Conservation (phyloP, 2,329 filamentous ascomycete genomes). For the Phialophora expanda region DNA sequence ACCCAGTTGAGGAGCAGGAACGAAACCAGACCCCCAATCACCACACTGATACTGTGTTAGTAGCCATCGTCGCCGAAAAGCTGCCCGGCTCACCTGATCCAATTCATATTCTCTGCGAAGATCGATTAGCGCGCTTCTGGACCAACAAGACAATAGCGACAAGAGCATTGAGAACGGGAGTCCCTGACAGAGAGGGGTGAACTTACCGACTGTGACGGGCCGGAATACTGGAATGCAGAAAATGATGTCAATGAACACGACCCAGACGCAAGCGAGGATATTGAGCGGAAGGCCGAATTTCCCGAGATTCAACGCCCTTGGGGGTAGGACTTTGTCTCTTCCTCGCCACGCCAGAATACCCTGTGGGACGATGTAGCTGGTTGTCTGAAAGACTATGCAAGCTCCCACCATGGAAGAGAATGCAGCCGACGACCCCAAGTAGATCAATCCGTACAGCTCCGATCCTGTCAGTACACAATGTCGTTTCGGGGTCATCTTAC, state of each 20-base stretch:
- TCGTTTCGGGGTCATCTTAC: not conserved
- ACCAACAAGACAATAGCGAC: not conserved
- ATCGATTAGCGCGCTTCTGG: not conserved
- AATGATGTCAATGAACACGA: slow-evolving; percentile 42
- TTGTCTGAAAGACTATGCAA: slow-evolving; percentile 49
- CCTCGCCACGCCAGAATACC: slow-evolving; percentile 52
- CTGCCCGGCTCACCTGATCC: slow-evolving; percentile 20
- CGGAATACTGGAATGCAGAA: slow-evolving; percentile 42
- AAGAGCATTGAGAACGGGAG: not conserved
- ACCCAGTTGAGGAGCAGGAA: slow-evolving; percentile 24
- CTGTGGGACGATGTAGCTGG: slow-evolving; percentile 54
- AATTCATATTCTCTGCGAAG: slow-evolving; percentile 25
- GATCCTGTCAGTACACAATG: slow-evolving; percentile 48
- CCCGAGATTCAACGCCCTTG: slow-evolving; percentile 53
- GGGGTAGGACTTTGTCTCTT: slow-evolving; percentile 49
- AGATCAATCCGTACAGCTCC: slow-evolving; percentile 55
- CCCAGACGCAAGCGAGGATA: slow-evolving; percentile 40
- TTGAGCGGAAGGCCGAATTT: slow-evolving; percentile 50
- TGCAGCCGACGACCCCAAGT: slow-evolving; percentile 55
- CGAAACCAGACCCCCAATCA: slow-evolving; percentile 21
- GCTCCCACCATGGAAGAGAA: slow-evolving; percentile 53
- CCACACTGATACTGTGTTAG: slow-evolving; percentile 15
- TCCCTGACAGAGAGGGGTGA: not conserved
- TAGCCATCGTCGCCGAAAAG: not conserved
- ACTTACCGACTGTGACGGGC: slow-evolving; percentile 21